Evolutionary conservation across 2,329 filamentous ascomycete genomes (phyloP).

Genomic region (Pseudogymnoascus sp.): DNA sequence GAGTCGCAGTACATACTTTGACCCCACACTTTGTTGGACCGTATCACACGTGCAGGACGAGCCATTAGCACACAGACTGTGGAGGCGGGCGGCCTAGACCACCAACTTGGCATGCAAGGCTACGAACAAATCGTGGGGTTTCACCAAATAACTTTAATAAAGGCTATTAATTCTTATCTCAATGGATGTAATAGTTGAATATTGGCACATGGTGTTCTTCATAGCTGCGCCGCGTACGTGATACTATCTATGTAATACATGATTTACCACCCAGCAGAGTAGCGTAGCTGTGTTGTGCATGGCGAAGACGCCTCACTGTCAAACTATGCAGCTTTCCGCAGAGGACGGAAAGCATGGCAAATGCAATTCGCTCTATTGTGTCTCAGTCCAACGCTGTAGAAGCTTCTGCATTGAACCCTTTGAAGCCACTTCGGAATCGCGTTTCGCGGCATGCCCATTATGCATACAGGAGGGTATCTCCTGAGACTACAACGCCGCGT

Average conservation of each 20-base stretch:
- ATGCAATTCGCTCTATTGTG: background rate
- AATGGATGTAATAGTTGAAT: background rate
- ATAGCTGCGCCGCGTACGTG: background rate
- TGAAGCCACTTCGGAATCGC: background rate
- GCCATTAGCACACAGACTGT: background rate
- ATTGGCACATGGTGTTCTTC: background rate
- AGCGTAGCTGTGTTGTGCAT: background rate
- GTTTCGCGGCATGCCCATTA: background rate
- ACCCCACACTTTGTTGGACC: background rate
- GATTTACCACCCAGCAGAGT: background rate
- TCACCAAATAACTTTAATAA: background rate
- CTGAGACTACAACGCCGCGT: background rate
- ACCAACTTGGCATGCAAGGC: slow-evolving; percentile 5
- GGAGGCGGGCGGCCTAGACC: background rate
- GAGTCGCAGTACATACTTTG: background rate
- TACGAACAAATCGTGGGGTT: background rate
- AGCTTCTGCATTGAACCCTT: background rate
- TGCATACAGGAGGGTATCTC: background rate
- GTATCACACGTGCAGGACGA: background rate
- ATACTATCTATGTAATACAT: background rate
- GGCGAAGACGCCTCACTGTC: background rate
- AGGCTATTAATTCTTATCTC: background rate
- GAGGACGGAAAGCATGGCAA: background rate
- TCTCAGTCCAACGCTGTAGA: background rate
- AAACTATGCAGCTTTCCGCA: background rate